These are phyloP conservation scores for Fraxinus cuspidata DNA, from an alignment of 257 asterid species.

Conservation along the genomic window DNA sequence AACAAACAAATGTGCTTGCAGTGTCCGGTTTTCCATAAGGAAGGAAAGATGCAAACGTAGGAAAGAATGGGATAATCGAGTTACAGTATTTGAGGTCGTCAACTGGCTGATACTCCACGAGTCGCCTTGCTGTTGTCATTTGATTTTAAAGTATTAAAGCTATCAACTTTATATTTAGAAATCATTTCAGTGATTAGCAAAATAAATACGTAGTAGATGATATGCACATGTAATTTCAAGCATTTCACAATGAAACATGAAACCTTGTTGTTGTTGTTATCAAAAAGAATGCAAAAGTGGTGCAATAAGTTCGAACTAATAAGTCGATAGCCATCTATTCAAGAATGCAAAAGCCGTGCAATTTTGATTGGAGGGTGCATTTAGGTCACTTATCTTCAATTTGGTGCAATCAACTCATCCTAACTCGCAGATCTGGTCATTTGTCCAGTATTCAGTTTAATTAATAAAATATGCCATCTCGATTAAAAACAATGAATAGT, in stretches of 20 bases:
- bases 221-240: background rate
- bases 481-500: too few species aligned
- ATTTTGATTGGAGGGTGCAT: too few species aligned
- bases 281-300: too few species aligned
- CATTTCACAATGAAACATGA: background rate
- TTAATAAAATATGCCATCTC: too few species aligned
- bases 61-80: slow-evolving; percentile 13
- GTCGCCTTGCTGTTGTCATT: slow-evolving; percentile 15
- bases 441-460: too few species aligned
- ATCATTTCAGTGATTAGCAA: background rate
- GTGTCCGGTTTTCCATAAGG: background rate
- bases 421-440: too few species aligned
- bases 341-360: too few species aligned
- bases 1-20: slow-evolving; percentile 13
- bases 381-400: too few species aligned
- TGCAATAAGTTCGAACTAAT: too few species aligned
- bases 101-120: too few species aligned
- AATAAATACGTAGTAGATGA: background rate
- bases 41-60: slow-evolving; percentile 13
- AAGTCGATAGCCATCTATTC: too few species aligned
- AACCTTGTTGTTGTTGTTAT: background rate
- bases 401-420: too few species aligned
- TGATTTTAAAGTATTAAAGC: slow-evolving; percentile 1
- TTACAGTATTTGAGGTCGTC: background rate
- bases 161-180: background rate